Conservation (phyloP, 306 rosid genomes). For the Cercis canadensis region DNA sequence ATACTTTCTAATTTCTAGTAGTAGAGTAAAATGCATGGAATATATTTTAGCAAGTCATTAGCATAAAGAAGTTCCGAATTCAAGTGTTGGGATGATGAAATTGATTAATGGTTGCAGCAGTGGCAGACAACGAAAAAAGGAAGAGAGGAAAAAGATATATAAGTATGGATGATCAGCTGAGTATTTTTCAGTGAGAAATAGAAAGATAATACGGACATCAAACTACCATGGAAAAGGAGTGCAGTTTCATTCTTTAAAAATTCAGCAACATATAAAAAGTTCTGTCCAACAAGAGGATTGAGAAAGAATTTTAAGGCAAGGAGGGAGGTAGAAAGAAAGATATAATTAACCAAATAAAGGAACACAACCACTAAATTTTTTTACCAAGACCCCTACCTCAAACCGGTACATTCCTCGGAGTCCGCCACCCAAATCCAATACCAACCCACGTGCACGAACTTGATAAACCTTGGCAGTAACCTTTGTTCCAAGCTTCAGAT, state of each 20-base stretch:
- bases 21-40: neutral
- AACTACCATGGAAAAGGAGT: neutral
- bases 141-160: neutral
- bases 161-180: slow-evolving; percentile 22
- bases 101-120: slow-evolving; percentile 22
- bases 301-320: slow-evolving; percentile 15
- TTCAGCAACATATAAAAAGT: too few species aligned
- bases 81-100: neutral
- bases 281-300: slow-evolving; percentile 10
- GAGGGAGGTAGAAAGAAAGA: neutral
- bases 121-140: neutral
- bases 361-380: too few species aligned
- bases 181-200: neutral
- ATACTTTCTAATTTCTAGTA: slow-evolving; percentile 1
- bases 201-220: neutral
- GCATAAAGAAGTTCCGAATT: neutral
- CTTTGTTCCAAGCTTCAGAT: slow-evolving; percentile 70
- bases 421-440: slow-evolving; percentile 90
- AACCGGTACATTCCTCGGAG: slow-evolving; percentile 83
- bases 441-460: slow-evolving; percentile 82
- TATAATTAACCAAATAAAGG: neutral
- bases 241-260: too few species aligned
- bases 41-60: too few species aligned
- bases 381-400: slow-evolving; percentile 58
- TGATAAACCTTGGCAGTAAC: slow-evolving; percentile 76